Evolutionary conservation across 2,329 filamentous ascomycete species (phyloP).

Genomic region (Akanthomyces uredinophilus): DNA sequence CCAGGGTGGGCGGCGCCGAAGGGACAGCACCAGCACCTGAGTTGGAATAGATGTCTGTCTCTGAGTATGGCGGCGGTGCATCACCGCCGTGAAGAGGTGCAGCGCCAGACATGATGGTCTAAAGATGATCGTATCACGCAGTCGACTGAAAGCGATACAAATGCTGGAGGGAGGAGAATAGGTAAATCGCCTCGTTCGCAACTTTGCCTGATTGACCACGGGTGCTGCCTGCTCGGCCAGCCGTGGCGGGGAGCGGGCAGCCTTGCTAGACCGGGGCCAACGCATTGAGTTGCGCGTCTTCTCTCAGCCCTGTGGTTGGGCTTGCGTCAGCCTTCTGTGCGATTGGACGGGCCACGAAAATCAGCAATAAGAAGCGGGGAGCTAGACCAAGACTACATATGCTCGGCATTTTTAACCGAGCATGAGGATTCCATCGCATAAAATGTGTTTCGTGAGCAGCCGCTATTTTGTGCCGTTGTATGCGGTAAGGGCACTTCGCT

Average conservation of each 20-base stretch:
- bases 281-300: not conserved
- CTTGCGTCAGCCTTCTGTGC: conserved; percentile 1
- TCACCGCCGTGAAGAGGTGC: conserved; percentile 25
- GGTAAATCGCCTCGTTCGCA: not conserved
- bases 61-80: conserved; percentile 50
- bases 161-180: not conserved
- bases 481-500: not conserved
- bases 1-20: conserved; percentile 22
- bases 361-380: not conserved
- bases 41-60: conserved; percentile 50
- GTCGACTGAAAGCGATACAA: not conserved
- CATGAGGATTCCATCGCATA: too few species aligned
- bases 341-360: not conserved
- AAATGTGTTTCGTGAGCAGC: not conserved
- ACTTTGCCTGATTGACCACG: not conserved
- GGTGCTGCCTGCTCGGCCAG: not conserved
- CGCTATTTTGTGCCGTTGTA: not conserved
- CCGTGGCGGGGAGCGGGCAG: not conserved
- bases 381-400: not conserved
- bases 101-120: not conserved
- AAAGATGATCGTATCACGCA: not conserved
- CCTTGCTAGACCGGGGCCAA: not conserved
- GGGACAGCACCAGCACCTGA: conserved; percentile 28
- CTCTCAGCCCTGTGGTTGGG: conserved; percentile 5
- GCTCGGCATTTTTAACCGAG: not conserved